Conservation (phyloP, 495 filamentous ascomycete genomes). For the Hypomontagnella monticulosa region DNA sequence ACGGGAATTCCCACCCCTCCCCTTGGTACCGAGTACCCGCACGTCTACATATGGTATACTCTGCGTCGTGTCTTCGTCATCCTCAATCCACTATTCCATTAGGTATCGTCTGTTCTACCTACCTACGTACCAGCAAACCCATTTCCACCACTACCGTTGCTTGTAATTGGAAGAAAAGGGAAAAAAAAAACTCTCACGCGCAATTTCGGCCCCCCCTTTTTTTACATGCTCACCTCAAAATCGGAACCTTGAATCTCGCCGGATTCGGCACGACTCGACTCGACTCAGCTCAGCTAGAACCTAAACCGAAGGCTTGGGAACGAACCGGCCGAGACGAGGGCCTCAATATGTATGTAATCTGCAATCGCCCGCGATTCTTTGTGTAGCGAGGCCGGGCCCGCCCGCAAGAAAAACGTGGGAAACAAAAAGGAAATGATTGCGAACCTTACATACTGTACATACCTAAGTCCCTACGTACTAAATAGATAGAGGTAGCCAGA, state of each 20-base stretch:
- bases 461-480: too few relatives aligned
- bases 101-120: too few relatives aligned
- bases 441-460: too few relatives aligned
- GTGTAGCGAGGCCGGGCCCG: conserved; percentile 11
- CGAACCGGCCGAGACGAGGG: neutral
- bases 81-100: neutral
- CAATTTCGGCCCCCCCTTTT: too few relatives aligned
- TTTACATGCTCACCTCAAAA: too few relatives aligned
- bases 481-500: too few relatives aligned
- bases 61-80: conserved; percentile 19
- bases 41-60: conserved; percentile 20
- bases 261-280: neutral
- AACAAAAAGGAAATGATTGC: neutral
- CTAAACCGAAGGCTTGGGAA: conserved; percentile 7
- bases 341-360: neutral
- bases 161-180: too few relatives aligned
- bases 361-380: neutral
- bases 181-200: too few relatives aligned
- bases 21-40: too few relatives aligned
- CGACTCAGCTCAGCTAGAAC: conserved; percentile 18
- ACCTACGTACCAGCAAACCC: neutral
- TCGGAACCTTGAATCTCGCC: neutral
- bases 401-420: neutral
- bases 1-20: too few relatives aligned
- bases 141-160: neutral